These are phyloP conservation scores for Monilinia fructicola DNA, from an alignment of 2,329 filamentous ascomycete genomes.

Conservation along the genomic window DNA sequence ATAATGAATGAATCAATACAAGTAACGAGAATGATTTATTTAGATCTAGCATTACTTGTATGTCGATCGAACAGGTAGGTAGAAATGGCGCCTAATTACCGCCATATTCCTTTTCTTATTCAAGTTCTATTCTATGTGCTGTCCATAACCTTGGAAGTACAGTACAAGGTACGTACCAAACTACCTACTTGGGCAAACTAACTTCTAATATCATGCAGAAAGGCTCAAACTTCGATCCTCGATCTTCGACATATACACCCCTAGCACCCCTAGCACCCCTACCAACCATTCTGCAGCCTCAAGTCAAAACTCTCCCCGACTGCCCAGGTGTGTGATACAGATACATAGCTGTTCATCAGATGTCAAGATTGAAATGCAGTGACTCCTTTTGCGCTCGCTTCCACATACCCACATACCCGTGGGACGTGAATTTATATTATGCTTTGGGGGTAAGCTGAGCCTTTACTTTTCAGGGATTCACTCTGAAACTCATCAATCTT, in stretches of 20 bases:
- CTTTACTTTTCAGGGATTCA: slow-evolving; percentile 10
- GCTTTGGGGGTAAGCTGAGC: neutral
- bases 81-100: no score
- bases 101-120: no score
- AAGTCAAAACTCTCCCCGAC: neutral
- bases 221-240: neutral
- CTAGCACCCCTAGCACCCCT: neutral
- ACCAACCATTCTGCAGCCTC: neutral
- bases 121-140: neutral
- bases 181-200: no score
- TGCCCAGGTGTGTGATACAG: neutral
- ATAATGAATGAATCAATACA: no score
- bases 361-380: no score
- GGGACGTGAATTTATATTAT: neutral
- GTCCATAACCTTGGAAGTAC: no score
- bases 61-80: no score
- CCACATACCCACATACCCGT: no score
- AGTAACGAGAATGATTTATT: no score
- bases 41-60: no score
- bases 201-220: neutral
- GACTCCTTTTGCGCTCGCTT: slow-evolving; percentile 6
- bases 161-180: neutral
- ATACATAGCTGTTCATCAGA: no score
- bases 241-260: no score
- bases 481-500: slow-evolving; percentile 11